A percentile compares a stretch with the other conserved stretches of the same genome.
phyloP scores from a whole-genome alignment of 1,139 yeast genomes.

The Kodamaea derodonti region DNA sequence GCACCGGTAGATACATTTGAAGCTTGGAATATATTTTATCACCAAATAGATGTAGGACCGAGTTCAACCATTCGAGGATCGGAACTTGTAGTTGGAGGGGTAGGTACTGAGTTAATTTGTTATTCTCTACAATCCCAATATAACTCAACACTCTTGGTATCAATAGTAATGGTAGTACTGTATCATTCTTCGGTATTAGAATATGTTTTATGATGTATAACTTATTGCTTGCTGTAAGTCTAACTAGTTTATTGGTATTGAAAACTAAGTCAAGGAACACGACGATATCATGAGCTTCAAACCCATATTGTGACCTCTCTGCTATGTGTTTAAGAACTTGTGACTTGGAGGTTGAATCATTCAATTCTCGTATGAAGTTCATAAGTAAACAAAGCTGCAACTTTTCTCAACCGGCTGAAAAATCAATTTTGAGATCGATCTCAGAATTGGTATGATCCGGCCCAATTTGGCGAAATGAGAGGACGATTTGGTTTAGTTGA shows the following conservation, averaged over 20 bases:
- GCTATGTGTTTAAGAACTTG: not conserved
- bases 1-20: slow-evolving; percentile 22
- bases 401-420: too few relatives aligned
- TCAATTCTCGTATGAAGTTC: not conserved
- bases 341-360: not conserved
- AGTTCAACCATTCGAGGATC: slow-evolving; percentile 31
- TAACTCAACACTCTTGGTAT: slow-evolving; percentile 23
- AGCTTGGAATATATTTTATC: slow-evolving; percentile 13
- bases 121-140: slow-evolving; percentile 28
- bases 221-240: slow-evolving; percentile 7
- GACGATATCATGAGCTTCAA: not conserved
- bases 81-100: slow-evolving; percentile 17
- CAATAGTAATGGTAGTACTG: slow-evolving; percentile 10
- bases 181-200: slow-evolving; percentile 12
- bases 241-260: not conserved
- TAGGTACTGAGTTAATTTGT: slow-evolving; percentile 10
- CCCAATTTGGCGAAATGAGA: too few relatives aligned
- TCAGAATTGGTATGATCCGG: too few relatives aligned
- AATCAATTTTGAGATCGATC: too few relatives aligned
- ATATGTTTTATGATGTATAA: slow-evolving; percentile 8
- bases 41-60: slow-evolving; percentile 27
- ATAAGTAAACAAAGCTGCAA: too few relatives aligned
- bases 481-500: too few relatives aligned
- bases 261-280: not conserved
- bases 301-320: not conserved